Conservation (phyloP, 768 basidiomycete species). For the Podaxis rugospora region DNA sequence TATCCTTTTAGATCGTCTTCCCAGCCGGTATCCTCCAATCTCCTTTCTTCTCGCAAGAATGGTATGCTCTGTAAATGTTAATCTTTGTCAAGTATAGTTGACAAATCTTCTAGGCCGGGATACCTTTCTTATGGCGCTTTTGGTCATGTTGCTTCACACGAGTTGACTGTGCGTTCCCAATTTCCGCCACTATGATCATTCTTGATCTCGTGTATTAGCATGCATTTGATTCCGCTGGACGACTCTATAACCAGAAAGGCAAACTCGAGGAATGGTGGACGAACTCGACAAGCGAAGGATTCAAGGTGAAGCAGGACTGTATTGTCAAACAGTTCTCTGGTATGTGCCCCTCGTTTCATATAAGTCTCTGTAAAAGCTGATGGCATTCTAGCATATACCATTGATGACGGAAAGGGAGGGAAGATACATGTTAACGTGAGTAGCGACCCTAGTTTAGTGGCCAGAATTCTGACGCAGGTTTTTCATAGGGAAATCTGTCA, state of each 20-base stretch:
- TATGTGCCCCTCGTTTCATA: slow-evolving; percentile 22
- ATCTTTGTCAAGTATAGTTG: slow-evolving; percentile 10
- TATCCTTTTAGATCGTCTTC: slow-evolving; percentile 72
- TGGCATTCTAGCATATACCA: slow-evolving; percentile 55
- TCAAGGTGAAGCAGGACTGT: slow-evolving; percentile 79
- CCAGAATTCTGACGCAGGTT: not conserved
- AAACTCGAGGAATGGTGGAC: slow-evolving; percentile 93
- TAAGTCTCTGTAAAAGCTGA: slow-evolving; percentile 4
- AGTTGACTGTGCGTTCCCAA: slow-evolving; percentile 63
- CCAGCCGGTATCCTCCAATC: slow-evolving; percentile 93
- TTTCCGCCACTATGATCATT: not conserved
- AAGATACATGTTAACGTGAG: slow-evolving; percentile 79
- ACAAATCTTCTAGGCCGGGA: slow-evolving; percentile 54
- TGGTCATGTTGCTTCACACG: slow-evolving; percentile 89
- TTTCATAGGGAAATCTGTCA: slow-evolving; percentile 66
- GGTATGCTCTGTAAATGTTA: slow-evolving; percentile 37
- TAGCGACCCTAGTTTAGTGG: not conserved
- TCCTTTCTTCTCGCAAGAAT: slow-evolving; percentile 82
- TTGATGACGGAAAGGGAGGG: slow-evolving; percentile 84
- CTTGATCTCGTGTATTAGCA: slow-evolving; percentile 42
- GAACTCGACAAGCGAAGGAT: slow-evolving; percentile 78
- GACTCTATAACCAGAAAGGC: slow-evolving; percentile 87
- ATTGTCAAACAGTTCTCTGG: slow-evolving; percentile 91
- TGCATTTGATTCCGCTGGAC: slow-evolving; percentile 86
- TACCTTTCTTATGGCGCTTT: slow-evolving; percentile 92